A percentile compares a stretch with the other conserved stretches of the same genome.
Evolutionary conservation across 2,329 filamentous ascomycete species (phyloP).

Genomic region (Nemania sp.): DNA sequence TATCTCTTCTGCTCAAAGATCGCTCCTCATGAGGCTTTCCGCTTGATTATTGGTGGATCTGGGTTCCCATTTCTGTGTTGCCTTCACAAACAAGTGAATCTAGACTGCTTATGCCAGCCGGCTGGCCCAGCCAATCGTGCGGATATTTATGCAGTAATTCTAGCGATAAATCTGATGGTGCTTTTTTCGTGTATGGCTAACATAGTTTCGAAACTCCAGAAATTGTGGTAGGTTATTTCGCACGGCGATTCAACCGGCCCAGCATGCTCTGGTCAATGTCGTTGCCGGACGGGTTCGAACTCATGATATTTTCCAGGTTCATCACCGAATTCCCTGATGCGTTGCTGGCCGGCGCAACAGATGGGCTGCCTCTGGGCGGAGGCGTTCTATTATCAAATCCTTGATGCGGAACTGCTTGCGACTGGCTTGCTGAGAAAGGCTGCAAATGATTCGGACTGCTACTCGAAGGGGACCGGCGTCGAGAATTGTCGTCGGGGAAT

Average conservation of each 20-base stretch:
- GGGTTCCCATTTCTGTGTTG: neutral
- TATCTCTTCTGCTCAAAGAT: slow-evolving; percentile 15
- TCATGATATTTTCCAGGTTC: slow-evolving; percentile 57
- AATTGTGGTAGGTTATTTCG: neutral
- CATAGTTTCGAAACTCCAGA: too few relatives aligned
- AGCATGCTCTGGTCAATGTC: slow-evolving; percentile 62
- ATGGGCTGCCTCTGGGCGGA: slow-evolving; percentile 47
- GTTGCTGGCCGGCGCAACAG: slow-evolving; percentile 34
- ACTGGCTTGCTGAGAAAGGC: slow-evolving; percentile 41
- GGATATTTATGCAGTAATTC: slow-evolving; percentile 20
- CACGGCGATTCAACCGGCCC: slow-evolving; percentile 50
- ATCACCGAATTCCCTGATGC: slow-evolving; percentile 53
- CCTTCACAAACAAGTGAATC: neutral
- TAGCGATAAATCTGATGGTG: neutral
- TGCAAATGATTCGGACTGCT: slow-evolving; percentile 52
- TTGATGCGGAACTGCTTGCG: slow-evolving; percentile 32
- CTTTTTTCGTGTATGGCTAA: neutral
- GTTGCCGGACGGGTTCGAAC: slow-evolving; percentile 44
- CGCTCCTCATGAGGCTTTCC: neutral
- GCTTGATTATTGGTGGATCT: neutral
- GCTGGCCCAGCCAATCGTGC: slow-evolving; percentile 27
- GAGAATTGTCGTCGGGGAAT: slow-evolving; percentile 52
- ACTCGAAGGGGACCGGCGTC: slow-evolving; percentile 56
- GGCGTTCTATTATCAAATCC: slow-evolving; percentile 44
- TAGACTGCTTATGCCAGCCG: neutral